Percentiles rank a stretch among this genome's conserved stretches.
phyloP scores from a whole-genome alignment of 164 flowering plant species.

The Chloranthus sessilifolius region DNA sequence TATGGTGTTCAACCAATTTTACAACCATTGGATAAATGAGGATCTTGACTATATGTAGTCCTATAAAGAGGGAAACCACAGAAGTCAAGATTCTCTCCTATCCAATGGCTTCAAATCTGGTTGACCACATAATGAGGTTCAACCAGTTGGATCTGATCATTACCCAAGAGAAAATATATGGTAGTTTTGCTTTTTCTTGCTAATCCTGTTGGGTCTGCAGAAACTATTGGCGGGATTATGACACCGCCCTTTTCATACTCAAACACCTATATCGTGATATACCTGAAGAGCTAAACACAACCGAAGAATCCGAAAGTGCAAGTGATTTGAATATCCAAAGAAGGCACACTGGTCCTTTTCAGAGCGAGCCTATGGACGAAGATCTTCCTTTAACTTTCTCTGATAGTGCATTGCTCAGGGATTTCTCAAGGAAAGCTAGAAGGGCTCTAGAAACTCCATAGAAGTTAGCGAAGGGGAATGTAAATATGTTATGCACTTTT shows the following conservation, averaged over 20 bases:
- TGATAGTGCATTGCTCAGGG: constrained; percentile 29
- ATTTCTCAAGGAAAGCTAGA: constrained; percentile 51
- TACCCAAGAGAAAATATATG: too few species aligned
- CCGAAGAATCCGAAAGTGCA: constrained; percentile 14
- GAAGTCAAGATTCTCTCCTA: too few species aligned
- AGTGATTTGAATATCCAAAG: constrained; percentile 17
- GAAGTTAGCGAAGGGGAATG: not conserved
- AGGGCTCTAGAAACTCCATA: constrained; percentile 19
- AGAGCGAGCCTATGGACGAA: constrained; percentile 44
- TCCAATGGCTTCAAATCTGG: too few species aligned
- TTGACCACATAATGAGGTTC: too few species aligned
- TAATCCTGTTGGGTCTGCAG: constrained; percentile 34
- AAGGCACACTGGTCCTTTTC: constrained; percentile 23
- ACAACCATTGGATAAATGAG: too few species aligned
- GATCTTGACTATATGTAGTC: too few species aligned
- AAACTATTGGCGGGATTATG: constrained; percentile 92
- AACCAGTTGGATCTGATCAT: too few species aligned
- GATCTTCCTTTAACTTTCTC: constrained; percentile 81
- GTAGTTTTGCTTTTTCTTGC: too few species aligned
- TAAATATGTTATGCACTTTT: too few species aligned
- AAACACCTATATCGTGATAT: constrained; percentile 78
- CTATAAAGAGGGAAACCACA: too few species aligned
- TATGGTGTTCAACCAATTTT: too few species aligned
- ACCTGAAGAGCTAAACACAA: constrained; percentile 58
- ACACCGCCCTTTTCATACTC: constrained; percentile 88